Evolutionary conservation across 2,329 filamentous ascomycete species (phyloP).

Genomic region (Hymenoscyphus infarciens): DNA sequence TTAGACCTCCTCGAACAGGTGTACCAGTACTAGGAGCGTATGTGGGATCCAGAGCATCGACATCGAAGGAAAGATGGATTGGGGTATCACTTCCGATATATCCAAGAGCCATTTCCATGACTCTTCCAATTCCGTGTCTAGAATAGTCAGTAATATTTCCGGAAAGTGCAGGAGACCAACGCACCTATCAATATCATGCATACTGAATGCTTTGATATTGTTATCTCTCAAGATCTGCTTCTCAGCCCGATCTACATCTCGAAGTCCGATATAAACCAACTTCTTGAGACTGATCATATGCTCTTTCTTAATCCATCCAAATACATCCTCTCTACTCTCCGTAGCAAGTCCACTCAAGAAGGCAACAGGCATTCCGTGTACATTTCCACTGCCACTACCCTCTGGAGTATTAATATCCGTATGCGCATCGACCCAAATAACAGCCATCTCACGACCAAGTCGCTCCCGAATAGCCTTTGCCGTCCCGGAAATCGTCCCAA

Average conservation of each 20-base stretch:
- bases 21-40: conserved; percentile 97
- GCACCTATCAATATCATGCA: conserved; percentile 94
- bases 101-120: conserved; percentile 97
- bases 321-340: conserved; percentile 72
- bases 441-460: conserved; percentile 76
- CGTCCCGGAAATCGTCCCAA: conserved; percentile 85
- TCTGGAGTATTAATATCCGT: conserved; percentile 97
- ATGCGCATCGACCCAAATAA: conserved; percentile 98
- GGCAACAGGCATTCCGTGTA: conserved; percentile 96
- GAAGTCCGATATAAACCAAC: conserved; percentile 92
- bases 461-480: conserved; percentile 84
- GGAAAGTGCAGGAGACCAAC: conserved; percentile 25
- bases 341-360: conserved; percentile 84
- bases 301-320: conserved; percentile 83
- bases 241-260: conserved; percentile 90
- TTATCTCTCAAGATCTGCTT: conserved; percentile 87
- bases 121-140: conserved; percentile 87
- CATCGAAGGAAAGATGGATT: conserved; percentile 95
- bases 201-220: conserved; percentile 92
- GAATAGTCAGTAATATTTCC: conserved; percentile 4
- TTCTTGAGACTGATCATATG: conserved; percentile 70
- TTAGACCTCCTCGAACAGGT: conserved; percentile 88
- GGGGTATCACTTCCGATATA: conserved; percentile 94
- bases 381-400: conserved; percentile 83
- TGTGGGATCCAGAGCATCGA: conserved; percentile 92